phyloP scores from a whole-genome alignment of 176 grass and related monocot genomes.

The Eremochloa ophiuroides region DNA sequence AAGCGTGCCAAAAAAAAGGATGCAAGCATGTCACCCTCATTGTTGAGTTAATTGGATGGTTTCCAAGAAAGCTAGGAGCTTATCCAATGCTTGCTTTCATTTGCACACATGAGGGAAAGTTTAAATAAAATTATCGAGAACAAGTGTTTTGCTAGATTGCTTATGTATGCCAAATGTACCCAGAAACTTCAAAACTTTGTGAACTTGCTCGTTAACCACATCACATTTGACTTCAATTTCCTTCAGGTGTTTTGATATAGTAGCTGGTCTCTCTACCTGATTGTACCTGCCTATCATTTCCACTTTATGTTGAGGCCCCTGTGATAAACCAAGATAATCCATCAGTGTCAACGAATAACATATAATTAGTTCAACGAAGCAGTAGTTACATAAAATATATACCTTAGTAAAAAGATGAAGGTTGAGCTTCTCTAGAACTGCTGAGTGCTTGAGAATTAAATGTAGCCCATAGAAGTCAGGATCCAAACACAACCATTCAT shows the following conservation, averaged over 20 bases:
- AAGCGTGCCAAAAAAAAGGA: background rate
- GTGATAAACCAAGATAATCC: background rate
- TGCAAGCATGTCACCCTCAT: background rate
- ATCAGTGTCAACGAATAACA: background rate
- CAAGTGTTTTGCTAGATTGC: background rate
- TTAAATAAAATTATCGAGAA: background rate
- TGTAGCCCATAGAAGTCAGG: background rate
- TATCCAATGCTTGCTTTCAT: background rate
- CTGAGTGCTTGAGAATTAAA: background rate
- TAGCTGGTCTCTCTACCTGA: background rate
- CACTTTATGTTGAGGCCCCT: background rate
- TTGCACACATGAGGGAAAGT: background rate
- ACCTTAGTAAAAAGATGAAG: constrained; percentile 11
- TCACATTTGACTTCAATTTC: constrained; percentile 12
- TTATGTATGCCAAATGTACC: constrained; percentile 18
- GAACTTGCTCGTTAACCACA: background rate
- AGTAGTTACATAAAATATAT: background rate
- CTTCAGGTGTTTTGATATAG: constrained; percentile 19
- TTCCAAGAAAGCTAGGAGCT: background rate
- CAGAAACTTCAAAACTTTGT: background rate
- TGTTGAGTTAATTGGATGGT: background rate
- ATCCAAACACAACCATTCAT: background rate
- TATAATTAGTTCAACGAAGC: background rate
- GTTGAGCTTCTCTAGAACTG: background rate
- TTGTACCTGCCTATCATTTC: background rate